phyloP scores from a whole-genome alignment of 2,329 filamentous ascomycete species.

The Emergomyces pasteurianus region DNA sequence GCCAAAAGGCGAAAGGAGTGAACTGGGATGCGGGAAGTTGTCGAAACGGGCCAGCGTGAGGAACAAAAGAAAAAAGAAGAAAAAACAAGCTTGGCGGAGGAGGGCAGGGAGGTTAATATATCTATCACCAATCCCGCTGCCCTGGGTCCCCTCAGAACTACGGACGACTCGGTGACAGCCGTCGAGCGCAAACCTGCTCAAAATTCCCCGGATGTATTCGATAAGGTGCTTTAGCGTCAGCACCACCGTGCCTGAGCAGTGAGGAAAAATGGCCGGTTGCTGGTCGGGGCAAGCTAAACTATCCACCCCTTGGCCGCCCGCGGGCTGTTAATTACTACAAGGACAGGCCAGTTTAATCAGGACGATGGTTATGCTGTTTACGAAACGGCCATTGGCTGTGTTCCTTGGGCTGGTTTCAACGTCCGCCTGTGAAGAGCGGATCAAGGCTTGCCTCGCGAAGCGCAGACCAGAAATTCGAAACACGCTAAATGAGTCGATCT shows the following conservation, averaged over 20 bases:
- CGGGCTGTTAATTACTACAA: neutral
- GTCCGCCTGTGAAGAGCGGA: neutral
- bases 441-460: neutral
- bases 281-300: neutral
- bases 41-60: slow-evolving; percentile 16
- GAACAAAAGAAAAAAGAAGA: slow-evolving; percentile 10
- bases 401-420: neutral
- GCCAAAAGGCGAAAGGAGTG: slow-evolving; percentile 13
- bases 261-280: too few relatives aligned
- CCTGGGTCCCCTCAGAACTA: too few relatives aligned
- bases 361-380: neutral
- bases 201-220: neutral
- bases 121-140: too few relatives aligned
- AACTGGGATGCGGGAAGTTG: neutral
- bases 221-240: neutral
- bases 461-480: neutral
- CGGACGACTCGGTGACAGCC: too few relatives aligned
- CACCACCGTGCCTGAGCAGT: neutral
- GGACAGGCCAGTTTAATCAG: neutral
- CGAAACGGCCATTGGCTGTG: neutral
- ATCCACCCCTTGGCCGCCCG: neutral
- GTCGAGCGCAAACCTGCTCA: neutral
- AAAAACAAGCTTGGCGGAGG: slow-evolving; percentile 3
- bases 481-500: neutral
- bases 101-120: slow-evolving; percentile 3